Base-by-base conservation (phyloP, 352 stramenopile species). In the Phytophthora chlamydospora region DNA sequence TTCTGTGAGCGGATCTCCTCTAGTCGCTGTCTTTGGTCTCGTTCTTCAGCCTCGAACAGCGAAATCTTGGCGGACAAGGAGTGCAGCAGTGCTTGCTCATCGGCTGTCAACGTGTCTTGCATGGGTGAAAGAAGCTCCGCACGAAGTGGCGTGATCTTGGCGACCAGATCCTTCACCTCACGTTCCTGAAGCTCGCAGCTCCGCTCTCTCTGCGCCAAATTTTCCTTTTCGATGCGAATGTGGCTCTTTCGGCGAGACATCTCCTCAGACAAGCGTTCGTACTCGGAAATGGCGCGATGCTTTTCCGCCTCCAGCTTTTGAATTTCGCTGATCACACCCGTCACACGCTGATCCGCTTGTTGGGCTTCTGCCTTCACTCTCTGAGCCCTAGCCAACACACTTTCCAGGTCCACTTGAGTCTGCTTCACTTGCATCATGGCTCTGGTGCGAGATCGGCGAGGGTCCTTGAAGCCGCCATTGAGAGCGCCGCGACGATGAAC, bases 381-480 rank as follows among this genome's bases (percentile, higher is more conserved):
- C 44, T 84, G 79, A 42, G 95, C 93, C 51, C 90, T 78, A 7
- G 82, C 67, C 9, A 85, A 66, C 0, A 97, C 69, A 2, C 73
- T 75, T 29, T 93, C 80, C 17, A 98, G 69, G 9, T 85, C 77
- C 4, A 76, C 51, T 64, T 97, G 81, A 12, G 92, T 83, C 27
- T 73, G 71, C 29, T 87, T 86, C 5, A 98, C 86, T 24, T 92
- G 78, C 71, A 96, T 88, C 76, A 97, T 93, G 17, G 88, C 77
- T 63, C 79, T 76, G 46, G 83, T 77, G 45, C 80, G 78, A 46
- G 87, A 96, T 62, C 73, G 71, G 50, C 89, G 84, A 10, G 75
- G 77, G 55, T 99, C 97, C 29, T 98, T 95, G 64, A 96, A 99
- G 7, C 98, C 98, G 56, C 98, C 98, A 17, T 98, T 94, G 4